Evolutionary conservation across 2,329 filamentous ascomycete genomes (phyloP), one percentile per base, ranked within the genome.

Genomic region (Scolecobasidium constrictum): DNA sequence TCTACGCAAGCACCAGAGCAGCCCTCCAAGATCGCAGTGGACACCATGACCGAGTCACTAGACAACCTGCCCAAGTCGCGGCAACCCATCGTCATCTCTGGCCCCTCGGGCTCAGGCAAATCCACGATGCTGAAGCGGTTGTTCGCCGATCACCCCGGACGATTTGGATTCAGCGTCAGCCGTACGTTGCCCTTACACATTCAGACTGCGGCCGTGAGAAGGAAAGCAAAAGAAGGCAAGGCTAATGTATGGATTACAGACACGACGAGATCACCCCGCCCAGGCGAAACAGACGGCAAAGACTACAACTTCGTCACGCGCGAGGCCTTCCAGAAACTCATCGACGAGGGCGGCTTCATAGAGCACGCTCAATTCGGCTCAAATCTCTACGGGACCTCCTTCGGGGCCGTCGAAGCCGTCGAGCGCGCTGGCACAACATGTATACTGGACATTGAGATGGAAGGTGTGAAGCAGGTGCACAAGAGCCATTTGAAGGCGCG

Each of bases 371-470:
- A 82, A 59, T 95, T 94, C 60, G 80, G 86, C 33, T 80, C 78
- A 43, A 94, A 95, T 65, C 69, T 77, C 56, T 95, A 95, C 65
- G 88, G 88, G 44, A 94, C 87, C 4, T 85, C 78, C 58, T 79
- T 86, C 56, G 71, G 73, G 62, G 86, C 86, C 20, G 86, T 94
- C 49, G 74, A 81, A 61, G 77, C 85, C 55, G 79, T 88, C 59
- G 74, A 74, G 2, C 73, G 76, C 47, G 77, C 80, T 64, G 81
- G 79, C 15, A 73, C 72, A 55, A 77, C 87, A 34, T 90, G 88
- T 48, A 78, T 95, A 38, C 68, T 95, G 52, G 90, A 96, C 61
- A 96, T 95, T 58, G 90, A 95, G 72, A 94, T 95, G 86, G 87
- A 94, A 76, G 88, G 88, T 47, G 87, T 95, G 46, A 94, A 94